Percentiles rank a stretch among this genome's conserved stretches.
phyloP scores from a whole-genome alignment of 1,284 basidiomycete species.

The Golubevia sp. region DNA sequence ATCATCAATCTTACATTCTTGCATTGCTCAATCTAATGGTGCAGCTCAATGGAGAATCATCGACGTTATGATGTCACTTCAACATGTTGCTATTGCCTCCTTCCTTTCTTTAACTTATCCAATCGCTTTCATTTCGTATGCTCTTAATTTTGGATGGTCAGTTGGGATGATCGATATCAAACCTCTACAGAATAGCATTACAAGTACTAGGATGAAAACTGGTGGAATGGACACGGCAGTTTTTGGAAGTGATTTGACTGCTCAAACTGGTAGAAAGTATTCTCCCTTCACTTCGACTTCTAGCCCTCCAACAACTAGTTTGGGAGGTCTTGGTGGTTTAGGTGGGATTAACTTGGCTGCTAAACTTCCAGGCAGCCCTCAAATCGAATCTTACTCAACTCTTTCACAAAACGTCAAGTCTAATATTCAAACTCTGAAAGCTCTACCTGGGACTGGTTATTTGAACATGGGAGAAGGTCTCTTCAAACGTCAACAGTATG shows the following conservation, averaged over 20 bases:
- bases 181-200: slow-evolving; percentile 77
- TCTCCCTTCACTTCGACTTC: slow-evolving; percentile 24
- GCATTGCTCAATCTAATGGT: slow-evolving; percentile 58
- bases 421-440: not conserved
- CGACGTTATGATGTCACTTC: slow-evolving; percentile 80
- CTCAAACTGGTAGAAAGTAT: slow-evolving; percentile 34
- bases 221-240: slow-evolving; percentile 72
- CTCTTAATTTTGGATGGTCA: slow-evolving; percentile 86
- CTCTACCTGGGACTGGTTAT: not conserved
- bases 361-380: not conserved
- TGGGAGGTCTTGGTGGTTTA: not conserved
- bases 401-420: not conserved
- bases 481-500: slow-evolving; percentile 38
- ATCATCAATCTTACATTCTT: slow-evolving; percentile 73
- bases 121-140: slow-evolving; percentile 76
- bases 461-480: not conserved
- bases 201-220: slow-evolving; percentile 77
- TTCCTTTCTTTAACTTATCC: slow-evolving; percentile 87
- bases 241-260: slow-evolving; percentile 38
- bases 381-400: not conserved
- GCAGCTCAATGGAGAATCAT: slow-evolving; percentile 70
- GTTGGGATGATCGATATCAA: slow-evolving; percentile 76
- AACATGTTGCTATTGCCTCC: slow-evolving; percentile 76
- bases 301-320: not conserved
- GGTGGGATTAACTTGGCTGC: not conserved